Base-by-base conservation (phyloP, 2,329 filamentous ascomycete species). In the Fusarium kyushuense region DNA sequence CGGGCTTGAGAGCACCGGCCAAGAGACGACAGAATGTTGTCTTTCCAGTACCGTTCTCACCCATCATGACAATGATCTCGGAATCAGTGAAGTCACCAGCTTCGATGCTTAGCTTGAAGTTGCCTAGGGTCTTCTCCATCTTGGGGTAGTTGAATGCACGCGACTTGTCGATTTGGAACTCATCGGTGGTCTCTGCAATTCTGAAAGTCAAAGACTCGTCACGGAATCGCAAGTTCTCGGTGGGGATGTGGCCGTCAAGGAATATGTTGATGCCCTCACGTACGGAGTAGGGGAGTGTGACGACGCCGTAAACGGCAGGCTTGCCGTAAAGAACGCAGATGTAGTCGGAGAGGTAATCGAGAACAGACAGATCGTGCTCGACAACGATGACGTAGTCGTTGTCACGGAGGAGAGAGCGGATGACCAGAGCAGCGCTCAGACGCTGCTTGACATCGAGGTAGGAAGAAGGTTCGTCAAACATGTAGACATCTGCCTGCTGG, bases 181-280 rank as follows among this genome's bases (percentile, higher is more conserved):
- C 95, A 67, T 99, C 96, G 38, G 91, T 88, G 56, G 92, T 91
- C 77, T 98, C 96, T 47, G 92, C 89, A 67, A 98, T 92, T 74
- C 94, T 92, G 90, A 99, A 99, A 48, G 95, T 96, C 67, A 99
- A 85, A 60, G 94, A 97, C 78, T 99, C 96, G 59, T 98, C 94
- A 76, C 96, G 92, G 91, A 99, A 98, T 74, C 96, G 94, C 83
- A 99, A 82, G 83, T 99, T 99, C 84, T 99, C 96, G 3, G 96
- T 98, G 21, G 96, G 96, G 61, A 98, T 97, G 81, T 98, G 94
- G 71, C 96, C 96, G 75, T 99, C 96, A 57, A 99, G 86, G 90
- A 98, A 99, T 79, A 98, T 97, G 78, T 97, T 98, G 89, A 98
- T 97, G 81, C 94, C 96, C 88, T 99, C 96, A 77, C 96, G 93